Evolutionary conservation across 306 rosid genomes (phyloP).

Genomic region (Prunus mira): DNA sequence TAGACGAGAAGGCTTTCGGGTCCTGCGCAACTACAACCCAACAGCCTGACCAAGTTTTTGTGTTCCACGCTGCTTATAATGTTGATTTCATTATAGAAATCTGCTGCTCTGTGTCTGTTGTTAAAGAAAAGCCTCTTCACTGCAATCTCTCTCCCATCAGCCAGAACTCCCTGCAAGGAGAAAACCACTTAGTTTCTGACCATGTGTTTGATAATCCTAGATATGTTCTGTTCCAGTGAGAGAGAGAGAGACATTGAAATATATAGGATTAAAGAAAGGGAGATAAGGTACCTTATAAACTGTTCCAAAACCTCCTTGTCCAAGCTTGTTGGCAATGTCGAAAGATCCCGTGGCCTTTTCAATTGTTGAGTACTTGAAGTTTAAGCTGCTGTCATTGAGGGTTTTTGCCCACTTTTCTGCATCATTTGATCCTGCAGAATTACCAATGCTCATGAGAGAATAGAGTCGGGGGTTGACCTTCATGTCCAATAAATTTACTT

Average conservation of each 20-base stretch:
- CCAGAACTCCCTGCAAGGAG: conserved; percentile 54
- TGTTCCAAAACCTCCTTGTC: conserved; percentile 96
- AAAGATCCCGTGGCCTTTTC: conserved; percentile 85
- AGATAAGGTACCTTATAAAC: conserved; percentile 70
- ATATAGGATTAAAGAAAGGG: conserved; percentile 10
- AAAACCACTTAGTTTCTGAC: not conserved
- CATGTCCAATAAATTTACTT: no score
- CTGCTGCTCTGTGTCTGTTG: conserved; percentile 80
- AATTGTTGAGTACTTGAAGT: conserved; percentile 82
- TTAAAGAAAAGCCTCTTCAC: conserved; percentile 82
- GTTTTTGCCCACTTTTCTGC: conserved; percentile 57
- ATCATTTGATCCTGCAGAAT: conserved; percentile 58
- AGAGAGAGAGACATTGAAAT: not conserved
- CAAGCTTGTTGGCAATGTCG: conserved; percentile 60
- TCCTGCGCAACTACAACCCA: conserved; percentile 93
- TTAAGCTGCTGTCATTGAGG: conserved; percentile 67
- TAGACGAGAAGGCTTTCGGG: conserved; percentile 94
- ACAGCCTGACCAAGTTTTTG: conserved; percentile 71
- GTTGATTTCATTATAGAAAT: conserved; percentile 86
- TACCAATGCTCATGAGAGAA: no score
- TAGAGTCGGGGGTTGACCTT: no score
- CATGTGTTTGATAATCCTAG: not conserved
- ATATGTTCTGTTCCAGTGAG: not conserved
- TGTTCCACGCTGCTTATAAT: conserved; percentile 84
- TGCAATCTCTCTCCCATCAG: conserved; percentile 94